phyloP scores from a whole-genome alignment of 2,329 filamentous ascomycete genomes.

The Elsinoe fawcettii region DNA sequence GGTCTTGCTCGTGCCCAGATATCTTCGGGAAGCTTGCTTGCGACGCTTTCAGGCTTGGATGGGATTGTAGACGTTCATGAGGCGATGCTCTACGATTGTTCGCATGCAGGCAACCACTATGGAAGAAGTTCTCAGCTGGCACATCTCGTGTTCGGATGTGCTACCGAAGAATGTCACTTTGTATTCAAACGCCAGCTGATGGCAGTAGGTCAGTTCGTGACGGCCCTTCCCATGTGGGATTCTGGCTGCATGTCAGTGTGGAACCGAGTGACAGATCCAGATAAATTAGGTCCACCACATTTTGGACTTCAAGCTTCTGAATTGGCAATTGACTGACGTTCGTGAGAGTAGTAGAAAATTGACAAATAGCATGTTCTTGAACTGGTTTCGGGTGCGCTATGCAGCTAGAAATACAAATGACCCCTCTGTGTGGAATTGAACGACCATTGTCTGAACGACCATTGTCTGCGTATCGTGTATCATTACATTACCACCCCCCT shows the following conservation, averaged over 20 bases:
- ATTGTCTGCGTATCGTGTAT: conserved; percentile 4
- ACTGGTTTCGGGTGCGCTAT: background rate
- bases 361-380: background rate
- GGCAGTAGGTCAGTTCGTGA: background rate
- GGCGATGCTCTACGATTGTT: background rate
- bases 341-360: background rate
- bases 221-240: background rate
- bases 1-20: background rate
- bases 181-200: background rate
- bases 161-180: background rate
- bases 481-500: conserved; percentile 10
- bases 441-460: background rate
- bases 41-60: background rate
- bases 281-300: background rate
- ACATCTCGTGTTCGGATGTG: conserved; percentile 6
- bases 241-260: background rate
- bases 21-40: conserved; percentile 5
- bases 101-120: background rate
- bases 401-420: conserved; percentile 5
- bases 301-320: background rate
- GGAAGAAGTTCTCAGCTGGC: background rate
- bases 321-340: background rate
- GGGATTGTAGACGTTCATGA: background rate
- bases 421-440: background rate
- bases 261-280: background rate